Base-by-base conservation (phyloP, 345 rosid species). In the Lepidium aucheri region DNA sequence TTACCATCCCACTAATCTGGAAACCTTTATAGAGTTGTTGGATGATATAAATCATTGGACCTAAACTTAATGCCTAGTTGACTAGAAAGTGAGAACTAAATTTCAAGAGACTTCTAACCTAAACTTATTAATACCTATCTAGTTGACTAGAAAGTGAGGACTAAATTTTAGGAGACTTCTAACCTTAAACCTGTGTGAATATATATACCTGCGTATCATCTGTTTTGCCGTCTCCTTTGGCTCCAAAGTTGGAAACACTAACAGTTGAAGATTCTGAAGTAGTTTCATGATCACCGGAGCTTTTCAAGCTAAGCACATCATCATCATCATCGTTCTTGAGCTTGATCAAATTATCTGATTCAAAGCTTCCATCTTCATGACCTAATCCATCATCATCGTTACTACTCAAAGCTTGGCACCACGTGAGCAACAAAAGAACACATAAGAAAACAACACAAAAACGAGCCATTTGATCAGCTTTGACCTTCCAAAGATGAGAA, bases 241-340 rank as follows among this genome's bases (percentile, higher is more conserved):
- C 89, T 68, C 91, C 89, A 35, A 63, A 92, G 53, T 78, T 59
- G 13, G 60, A 75, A 18, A 92, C 91, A 58, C 18, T 76, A 67
- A 86, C 30, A 7, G 53, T 72, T 20, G 71, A 64, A 32, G 75
- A 36, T 36, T 54, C 42, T 4, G 34, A 50, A 57, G 60, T 20
- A 33, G 58, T 49, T 26, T 20, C 26, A 57, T 24, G 26, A 24
- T 24, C 26, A 24, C 35, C 49, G 5, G 38, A 66, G 14, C 59
- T 70, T 45, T 60, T 73, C 28, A 71, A 70, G 60, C 56, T 40
- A 1, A 76, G 61, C 50, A 64, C 22, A 20, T 20, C 22, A 20
- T 20, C 63, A 62, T 70, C 78, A 62, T 70, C 78, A 7, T 67
- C 70, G 66, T 57, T 57, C 6, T 60, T 69, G 13, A 68, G 63